Evolutionary conservation across 768 basidiomycete species (phyloP), one percentile per base, ranked within the genome.

Genomic region (Clitopilus hobsonii): DNA sequence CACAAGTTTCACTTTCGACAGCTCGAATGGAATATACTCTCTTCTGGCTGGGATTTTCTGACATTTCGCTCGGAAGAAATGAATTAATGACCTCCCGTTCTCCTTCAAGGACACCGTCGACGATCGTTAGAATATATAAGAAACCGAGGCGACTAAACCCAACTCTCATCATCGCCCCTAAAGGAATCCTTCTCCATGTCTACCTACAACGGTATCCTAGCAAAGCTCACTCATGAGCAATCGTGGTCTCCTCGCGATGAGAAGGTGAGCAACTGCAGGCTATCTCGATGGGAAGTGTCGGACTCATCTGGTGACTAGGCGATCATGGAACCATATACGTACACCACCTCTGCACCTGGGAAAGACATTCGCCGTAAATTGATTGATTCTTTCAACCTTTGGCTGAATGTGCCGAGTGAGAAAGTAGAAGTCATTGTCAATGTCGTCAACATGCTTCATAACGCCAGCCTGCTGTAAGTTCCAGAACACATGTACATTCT

Each of bases 391-490:
- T 98, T 98, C 82, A 96, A 98, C 62, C 38, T 73, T 1, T 99
- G 97, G 97, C 81, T 98, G 14, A 67, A 86, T 6, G 94, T 98
- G 1, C 89, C 92, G 0, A 66, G 73, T 25, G 79, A 81, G 24
- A 87, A 88, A 67, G 79, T 97, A 16, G 67, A 68, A 24, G 73
- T 89, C 38, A 94, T 99, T 55, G 79, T 86, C 1, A 81, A 79
- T 58, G 82, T 99, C 52, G 90, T 99, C 25, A 85, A 85, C 63
- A 97, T 96, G 94, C 76, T 98, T n/a, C 97, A 99, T 62, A 93
- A 86, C 52, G 94, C 95, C 5, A 94, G 91, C 67, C 77, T 99
- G 25, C 79, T 98, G 95, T 94, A 62, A 65, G 81, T 41, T 53
- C 25, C 47, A 23, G 38, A n/a, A n/a, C n/a, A n/a, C n/a, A n/a